These are phyloP conservation scores for Barnettozyma botsteinii DNA, from an alignment of 805 yeast genomes.

Conservation along the genomic window DNA sequence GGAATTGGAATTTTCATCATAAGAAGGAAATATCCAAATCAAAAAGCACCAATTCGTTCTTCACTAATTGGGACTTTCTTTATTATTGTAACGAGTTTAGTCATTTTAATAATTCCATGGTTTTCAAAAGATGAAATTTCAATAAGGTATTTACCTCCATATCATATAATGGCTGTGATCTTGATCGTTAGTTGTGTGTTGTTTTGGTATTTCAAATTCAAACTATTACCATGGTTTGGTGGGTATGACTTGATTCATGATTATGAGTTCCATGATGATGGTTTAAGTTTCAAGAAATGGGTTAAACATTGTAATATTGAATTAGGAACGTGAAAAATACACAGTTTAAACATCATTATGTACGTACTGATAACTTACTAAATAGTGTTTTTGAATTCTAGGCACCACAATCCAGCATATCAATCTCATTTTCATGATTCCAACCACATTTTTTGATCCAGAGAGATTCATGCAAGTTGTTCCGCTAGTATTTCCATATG, in stretches of 20 bases:
- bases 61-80: constrained; percentile 41
- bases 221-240: constrained; percentile 39
- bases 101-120: constrained; percentile 46
- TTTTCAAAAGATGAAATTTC: constrained; percentile 24
- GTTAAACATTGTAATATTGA: constrained; percentile 24
- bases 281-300: constrained; percentile 55
- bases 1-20: constrained; percentile 54
- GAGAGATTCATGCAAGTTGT: background rate
- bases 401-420: too few relatives aligned
- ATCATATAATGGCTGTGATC: constrained; percentile 36
- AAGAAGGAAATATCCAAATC: constrained; percentile 42
- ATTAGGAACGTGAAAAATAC: background rate
- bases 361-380: too few relatives aligned
- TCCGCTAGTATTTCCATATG: too few relatives aligned
- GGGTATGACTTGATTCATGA: constrained; percentile 41
- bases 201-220: constrained; percentile 54
- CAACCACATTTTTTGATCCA: background rate
- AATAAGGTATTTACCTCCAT: constrained; percentile 26
- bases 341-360: too few relatives aligned
- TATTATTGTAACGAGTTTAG: constrained; percentile 40
- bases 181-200: constrained; percentile 38
- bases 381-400: too few relatives aligned
- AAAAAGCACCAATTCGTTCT: constrained; percentile 47
- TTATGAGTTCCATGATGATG: constrained; percentile 44
- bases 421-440: too few relatives aligned